Conservation (phyloP, 805 yeast genomes). For the Zygosaccharomyces bailii region DNA sequence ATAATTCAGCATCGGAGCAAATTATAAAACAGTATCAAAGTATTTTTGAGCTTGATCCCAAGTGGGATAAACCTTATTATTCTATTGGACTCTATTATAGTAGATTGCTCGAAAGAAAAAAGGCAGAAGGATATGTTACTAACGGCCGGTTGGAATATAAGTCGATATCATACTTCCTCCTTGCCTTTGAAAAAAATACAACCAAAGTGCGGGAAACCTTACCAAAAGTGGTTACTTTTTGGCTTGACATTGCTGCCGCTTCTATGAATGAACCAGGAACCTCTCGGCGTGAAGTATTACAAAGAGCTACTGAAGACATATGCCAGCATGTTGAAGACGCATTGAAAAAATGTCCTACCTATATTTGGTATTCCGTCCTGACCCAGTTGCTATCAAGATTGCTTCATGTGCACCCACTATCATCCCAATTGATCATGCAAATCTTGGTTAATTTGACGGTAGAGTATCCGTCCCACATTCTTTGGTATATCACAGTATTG, state of each 20-base stretch:
- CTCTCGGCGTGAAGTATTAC: slow-evolving; percentile 29
- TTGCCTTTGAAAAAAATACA: slow-evolving; percentile 40
- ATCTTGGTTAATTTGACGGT: slow-evolving; percentile 56
- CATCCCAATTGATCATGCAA: slow-evolving; percentile 53
- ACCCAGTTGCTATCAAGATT: slow-evolving; percentile 84
- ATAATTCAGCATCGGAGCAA: slow-evolving; percentile 71
- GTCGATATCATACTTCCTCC: slow-evolving; percentile 31
- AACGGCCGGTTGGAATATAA: slow-evolving; percentile 31
- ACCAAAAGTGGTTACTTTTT: slow-evolving; percentile 84
- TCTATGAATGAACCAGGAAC: slow-evolving; percentile 25
- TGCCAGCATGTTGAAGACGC: slow-evolving; percentile 47
- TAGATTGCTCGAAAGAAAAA: slow-evolving; percentile 68
- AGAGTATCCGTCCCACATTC: slow-evolving; percentile 73
- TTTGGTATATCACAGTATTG: slow-evolving; percentile 72
- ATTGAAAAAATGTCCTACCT: slow-evolving; percentile 46
- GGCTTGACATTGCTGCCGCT: slow-evolving; percentile 71
- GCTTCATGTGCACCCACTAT: slow-evolving; percentile 54
- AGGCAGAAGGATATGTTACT: slow-evolving; percentile 37
- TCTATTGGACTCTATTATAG: slow-evolving; percentile 75
- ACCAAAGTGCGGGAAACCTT: slow-evolving; percentile 74
- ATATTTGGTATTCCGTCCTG: slow-evolving; percentile 75
- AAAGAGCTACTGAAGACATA: slow-evolving; percentile 44
- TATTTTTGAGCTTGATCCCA: slow-evolving; percentile 50
- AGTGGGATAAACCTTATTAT: slow-evolving; percentile 79
- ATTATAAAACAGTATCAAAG: slow-evolving; percentile 66